Percentiles rank a stretch among this genome's conserved stretches.
phyloP scores from a whole-genome alignment of 495 filamentous ascomycete species.

The Choiromyces venosus region DNA sequence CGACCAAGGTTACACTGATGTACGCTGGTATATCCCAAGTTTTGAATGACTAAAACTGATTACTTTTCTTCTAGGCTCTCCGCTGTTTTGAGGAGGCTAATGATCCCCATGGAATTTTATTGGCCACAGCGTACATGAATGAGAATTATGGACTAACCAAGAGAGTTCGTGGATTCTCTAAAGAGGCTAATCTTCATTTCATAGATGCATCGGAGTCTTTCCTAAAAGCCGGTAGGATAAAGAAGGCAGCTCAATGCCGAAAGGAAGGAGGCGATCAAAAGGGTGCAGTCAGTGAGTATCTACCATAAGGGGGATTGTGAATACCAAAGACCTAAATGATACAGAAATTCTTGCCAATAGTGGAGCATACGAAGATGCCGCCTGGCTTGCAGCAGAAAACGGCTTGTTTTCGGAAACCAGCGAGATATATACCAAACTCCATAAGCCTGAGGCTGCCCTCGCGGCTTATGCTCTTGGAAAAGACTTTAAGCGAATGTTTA shows the following conservation, averaged over 20 bases:
- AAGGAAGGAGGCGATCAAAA: constrained; percentile 15
- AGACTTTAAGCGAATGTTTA: constrained; percentile 5
- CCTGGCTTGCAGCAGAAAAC: neutral
- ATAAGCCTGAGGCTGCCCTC: constrained; percentile 12
- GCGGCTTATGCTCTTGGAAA: constrained; percentile 7
- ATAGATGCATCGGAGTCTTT: constrained; percentile 16
- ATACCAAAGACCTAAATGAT: neutral
- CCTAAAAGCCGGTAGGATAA: neutral
- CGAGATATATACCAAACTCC: constrained; percentile 11
- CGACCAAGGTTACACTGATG: constrained; percentile 19
- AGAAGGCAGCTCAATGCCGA: constrained; percentile 25
- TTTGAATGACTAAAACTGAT: constrained; percentile 2
- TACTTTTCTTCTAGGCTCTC: constrained; percentile 8
- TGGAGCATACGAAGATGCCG: constrained; percentile 21
- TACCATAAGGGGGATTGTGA: neutral
- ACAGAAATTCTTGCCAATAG: constrained; percentile 23
- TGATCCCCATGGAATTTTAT: neutral
- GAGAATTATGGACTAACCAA: constrained; percentile 13
- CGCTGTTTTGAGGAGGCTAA: constrained; percentile 20
- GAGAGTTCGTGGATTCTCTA: constrained; percentile 9
- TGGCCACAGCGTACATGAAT: constrained; percentile 17
- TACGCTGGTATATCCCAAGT: neutral
- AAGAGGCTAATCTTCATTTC: constrained; percentile 11
- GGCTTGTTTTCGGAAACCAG: constrained; percentile 15
- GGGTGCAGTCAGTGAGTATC: constrained; percentile 19